Base-by-base conservation (phyloP, 2,329 filamentous ascomycete genomes). In the Pestalotiopsis sp. region DNA sequence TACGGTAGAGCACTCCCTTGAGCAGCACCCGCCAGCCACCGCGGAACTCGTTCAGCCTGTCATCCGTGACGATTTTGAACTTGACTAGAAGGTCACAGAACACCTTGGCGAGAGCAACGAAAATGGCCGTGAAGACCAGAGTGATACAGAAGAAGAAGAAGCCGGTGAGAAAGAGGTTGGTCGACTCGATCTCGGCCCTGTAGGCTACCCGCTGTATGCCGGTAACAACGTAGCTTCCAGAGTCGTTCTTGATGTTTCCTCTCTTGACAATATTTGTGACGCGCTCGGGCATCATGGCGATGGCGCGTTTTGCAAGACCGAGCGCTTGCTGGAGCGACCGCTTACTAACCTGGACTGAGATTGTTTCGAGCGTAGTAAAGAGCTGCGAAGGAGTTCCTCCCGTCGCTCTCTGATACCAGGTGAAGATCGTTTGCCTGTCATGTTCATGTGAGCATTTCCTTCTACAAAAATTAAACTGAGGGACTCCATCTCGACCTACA, bases 321-420 rank as follows among this genome's bases (percentile, higher is more conserved):
- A 84, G 72, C 56, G 81, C 80, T 0, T 77, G 72, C 3, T 75
- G 71, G 12, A 73, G 68, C 11, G 83, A 79, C 70, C 87, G 85
- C 79, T 89, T 97, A 80, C 94, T 87, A 4, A 97, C 91, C 75
- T 95, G 87, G n/a, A 98, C 93, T 0, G 94, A 97, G 52, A 91
- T 91, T 14, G 87, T 91, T 20, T 86, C 87, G 65, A 97, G 84
- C 31, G 89, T 90, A 72, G 93, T 92, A 60, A 98, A 88, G 41
- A 97, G 86, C 17, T 90, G 92, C 4, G 93, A 91, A 0, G 95
- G 93, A 0, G 88, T 94, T 71, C 95, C 95, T 66, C 95, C 95
- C 2, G 95, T 98, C 3, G 95, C 89, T 70, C 95, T 92, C 82
- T 97, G 95, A 79, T 98, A 98, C 95, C 95, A 98, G 45, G 94